Base-by-base conservation (phyloP, 2,329 filamentous ascomycete genomes). In the Emmonsiellopsis sp. region DNA sequence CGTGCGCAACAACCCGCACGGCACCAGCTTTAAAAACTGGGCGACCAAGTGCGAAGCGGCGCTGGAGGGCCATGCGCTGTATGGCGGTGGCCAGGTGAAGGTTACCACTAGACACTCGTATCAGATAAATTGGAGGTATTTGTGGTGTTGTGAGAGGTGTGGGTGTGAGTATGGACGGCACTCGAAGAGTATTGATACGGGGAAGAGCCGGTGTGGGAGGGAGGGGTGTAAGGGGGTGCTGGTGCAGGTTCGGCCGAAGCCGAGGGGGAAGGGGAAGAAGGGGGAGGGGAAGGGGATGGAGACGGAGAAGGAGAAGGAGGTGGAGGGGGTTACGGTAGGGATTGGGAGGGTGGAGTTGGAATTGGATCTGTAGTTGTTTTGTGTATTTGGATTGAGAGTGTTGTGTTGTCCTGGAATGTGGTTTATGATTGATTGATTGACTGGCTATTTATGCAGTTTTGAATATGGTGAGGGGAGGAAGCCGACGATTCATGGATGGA, bases 51-150 rank as follows among this genome's bases (percentile, higher is more conserved):
- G 70, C 57, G 69, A 64, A 11, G 57, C 62, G 33, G 68, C 66
- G 32, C 57, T 74, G 43, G 61, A 61, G 47, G 53, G 61, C 27
- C 63, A 74, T 2, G 76, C 75, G 0, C 87, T 91, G 60, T 77
- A 73, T 2, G 65, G 78, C 46, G 75, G 81, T 2, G 84, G 82
- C 3, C 79, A 65, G 2, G 72, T 96, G 43, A 72, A 84, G 36
- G 88, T 97, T 17, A 95, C 90, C 1, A 96, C 91, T 0, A 94
- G 88, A 65, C 92, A 98, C 69, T 80, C 76, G 34, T 98, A 96
- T 68, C 80, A 85, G 49, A 97, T 97, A 63, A 86, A 91, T 61
- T 95, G 88, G 74, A 94, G 92, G 72, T 98, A 92, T 65, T 72
- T 91, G 17, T 97, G 93, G 92, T 75, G 79, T 42, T 97, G 92